Conservation (phyloP, 2,329 filamentous ascomycete genomes). For the Aspergillus caelatus region DNA sequence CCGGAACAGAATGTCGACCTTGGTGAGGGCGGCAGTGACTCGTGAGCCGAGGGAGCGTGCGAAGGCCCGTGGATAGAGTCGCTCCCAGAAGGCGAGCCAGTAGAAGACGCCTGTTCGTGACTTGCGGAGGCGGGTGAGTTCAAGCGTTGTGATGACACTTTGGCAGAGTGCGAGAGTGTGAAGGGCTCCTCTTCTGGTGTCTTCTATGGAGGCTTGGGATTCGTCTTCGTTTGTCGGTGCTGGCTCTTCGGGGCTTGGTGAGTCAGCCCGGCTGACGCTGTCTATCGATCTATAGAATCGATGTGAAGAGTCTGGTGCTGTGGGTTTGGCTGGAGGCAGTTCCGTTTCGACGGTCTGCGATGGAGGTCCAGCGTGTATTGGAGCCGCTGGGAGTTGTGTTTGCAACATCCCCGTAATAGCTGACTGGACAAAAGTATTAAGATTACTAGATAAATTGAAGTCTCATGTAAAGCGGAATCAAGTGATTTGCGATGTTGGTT, state of each 20-base stretch:
- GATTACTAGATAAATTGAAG: not conserved
- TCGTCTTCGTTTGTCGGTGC: not conserved
- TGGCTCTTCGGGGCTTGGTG: not conserved
- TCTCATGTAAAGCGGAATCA: not conserved
- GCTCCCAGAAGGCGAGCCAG: conserved; percentile 35
- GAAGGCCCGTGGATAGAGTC: conserved; percentile 27
- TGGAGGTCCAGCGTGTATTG: conserved; percentile 3
- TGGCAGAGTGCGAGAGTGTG: conserved; percentile 31
- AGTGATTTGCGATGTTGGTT: not conserved
- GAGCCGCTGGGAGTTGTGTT: conserved; percentile 5
- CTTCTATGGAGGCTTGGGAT: conserved; percentile 13
- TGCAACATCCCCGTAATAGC: conserved; percentile 14
- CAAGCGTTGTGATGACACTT: conserved; percentile 29
- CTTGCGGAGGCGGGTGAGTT: conserved; percentile 34
- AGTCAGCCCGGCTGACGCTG: conserved; percentile 4
- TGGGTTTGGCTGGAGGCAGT: conserved; percentile 5
- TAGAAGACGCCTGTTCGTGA: conserved; percentile 30
- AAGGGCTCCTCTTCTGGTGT: conserved; percentile 26
- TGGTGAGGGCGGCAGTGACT: conserved; percentile 19
- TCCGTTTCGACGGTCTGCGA: not conserved
- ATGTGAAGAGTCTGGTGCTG: conserved; percentile 6
- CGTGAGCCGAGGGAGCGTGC: conserved; percentile 17
- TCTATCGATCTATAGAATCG: conserved; percentile 21
- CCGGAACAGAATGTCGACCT: conserved; percentile 32
- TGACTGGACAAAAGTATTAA: not conserved